Conservation (phyloP, 2,329 filamentous ascomycete genomes). For the Fusarium algeriense region DNA sequence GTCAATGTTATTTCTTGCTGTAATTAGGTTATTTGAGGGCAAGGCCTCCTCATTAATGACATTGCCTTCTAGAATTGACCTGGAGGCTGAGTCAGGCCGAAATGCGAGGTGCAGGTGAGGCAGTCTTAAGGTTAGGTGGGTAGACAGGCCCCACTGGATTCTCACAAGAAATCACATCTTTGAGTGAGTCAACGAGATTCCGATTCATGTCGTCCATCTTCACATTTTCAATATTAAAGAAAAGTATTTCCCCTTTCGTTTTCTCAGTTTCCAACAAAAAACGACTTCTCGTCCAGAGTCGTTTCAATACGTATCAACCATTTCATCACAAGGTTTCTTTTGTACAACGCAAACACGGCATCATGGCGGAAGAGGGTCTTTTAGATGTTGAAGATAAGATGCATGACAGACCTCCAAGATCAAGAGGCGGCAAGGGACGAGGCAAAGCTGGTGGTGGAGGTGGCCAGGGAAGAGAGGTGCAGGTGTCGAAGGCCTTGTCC, state of each 20-base stretch:
- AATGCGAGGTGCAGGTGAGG: conserved; percentile 5
- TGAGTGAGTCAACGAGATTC: not conserved
- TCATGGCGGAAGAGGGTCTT: conserved; percentile 38
- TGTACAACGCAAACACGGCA: conserved; percentile 3
- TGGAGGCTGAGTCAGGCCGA: conserved; percentile 46
- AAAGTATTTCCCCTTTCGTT: not conserved
- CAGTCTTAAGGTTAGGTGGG: not conserved
- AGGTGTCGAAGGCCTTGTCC: conserved; percentile 67
- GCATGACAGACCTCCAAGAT: conserved; percentile 40
- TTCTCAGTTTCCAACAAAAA: not conserved
- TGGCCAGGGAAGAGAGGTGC: conserved; percentile 57
- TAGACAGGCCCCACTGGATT: conserved; percentile 1
- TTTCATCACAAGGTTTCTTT: not conserved
- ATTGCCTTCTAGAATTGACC: not conserved
- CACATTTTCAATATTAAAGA: not conserved
- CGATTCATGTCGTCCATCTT: conserved; percentile 14
- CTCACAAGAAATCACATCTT: conserved; percentile 10
- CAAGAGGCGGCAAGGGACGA: conserved; percentile 39
- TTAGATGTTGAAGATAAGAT: conserved; percentile 43
- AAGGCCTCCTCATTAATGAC: not conserved
- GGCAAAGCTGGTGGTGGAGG: conserved; percentile 48
- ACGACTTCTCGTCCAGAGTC: not conserved
- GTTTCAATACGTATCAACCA: not conserved
- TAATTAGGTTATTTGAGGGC: not conserved
- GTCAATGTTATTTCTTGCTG: not conserved